Conservation (phyloP, 1,284 basidiomycete genomes). For the Abortiporus biennis region DNA sequence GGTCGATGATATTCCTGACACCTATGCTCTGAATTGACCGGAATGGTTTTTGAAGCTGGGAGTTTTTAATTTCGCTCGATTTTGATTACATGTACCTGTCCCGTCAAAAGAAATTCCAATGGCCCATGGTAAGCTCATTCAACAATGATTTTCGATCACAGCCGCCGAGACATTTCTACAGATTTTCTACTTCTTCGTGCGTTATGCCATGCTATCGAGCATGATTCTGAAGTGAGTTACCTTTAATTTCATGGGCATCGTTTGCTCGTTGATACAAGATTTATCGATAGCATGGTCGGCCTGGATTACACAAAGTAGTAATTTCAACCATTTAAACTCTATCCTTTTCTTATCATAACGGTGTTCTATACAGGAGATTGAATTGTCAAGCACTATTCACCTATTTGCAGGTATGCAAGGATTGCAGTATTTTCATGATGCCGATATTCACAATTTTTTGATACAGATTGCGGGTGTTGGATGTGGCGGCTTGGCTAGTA, state of each 20-base stretch:
- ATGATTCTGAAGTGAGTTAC: conserved; percentile 1
- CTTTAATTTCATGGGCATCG: conserved; percentile 2
- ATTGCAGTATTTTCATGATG: neutral
- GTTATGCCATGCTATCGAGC: conserved; percentile 4
- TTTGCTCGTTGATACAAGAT: neutral
- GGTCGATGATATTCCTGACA: neutral
- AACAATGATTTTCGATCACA: neutral
- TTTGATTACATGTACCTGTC: conserved; percentile 9
- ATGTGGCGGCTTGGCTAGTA: conserved; percentile 7
- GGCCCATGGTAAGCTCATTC: conserved; percentile 10
- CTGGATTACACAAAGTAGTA: neutral
- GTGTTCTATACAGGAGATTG: neutral
- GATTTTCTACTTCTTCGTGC: conserved; percentile 10
- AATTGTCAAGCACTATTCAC: neutral
- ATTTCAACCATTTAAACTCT: neutral
- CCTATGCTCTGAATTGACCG: too few species aligned
- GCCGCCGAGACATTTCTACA: neutral
- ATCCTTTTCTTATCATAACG: neutral
- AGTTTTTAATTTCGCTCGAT: conserved; percentile 8
- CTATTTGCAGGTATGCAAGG: neutral
- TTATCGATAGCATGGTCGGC: neutral
- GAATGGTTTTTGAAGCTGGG: too few species aligned
- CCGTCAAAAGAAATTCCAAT: conserved; percentile 7
- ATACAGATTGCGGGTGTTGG: conserved; percentile 6
- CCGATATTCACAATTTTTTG: too few species aligned